Conservation (phyloP, 257 asterid genomes). For the Capsicum pubescens region DNA sequence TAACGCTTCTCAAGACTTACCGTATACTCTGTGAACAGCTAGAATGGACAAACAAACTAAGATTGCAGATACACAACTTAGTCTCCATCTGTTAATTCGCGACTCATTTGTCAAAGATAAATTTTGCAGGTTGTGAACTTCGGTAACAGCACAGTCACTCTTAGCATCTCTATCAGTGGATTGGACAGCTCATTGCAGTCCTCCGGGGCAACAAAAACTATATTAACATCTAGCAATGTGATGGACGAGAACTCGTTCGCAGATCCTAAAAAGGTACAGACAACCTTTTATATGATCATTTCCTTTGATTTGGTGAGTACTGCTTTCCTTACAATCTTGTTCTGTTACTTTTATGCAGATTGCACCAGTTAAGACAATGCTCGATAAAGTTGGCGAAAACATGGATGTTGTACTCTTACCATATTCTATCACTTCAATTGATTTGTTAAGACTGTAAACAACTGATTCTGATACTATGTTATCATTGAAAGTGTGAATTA, state of each 20-base stretch:
- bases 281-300: not conserved
- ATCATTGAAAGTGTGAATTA: not conserved
- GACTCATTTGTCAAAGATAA: not conserved
- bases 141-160: conserved; percentile 53
- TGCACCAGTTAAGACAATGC: conserved; percentile 45
- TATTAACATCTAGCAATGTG: conserved; percentile 29
- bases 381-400: conserved; percentile 46
- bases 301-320: not conserved
- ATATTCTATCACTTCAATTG: conserved; percentile 62
- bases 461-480: conserved; percentile 27
- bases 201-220: conserved; percentile 55
- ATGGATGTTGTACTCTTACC: conserved; percentile 59
- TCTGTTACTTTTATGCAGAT: conserved; percentile 55
- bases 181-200: conserved; percentile 50
- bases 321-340: not conserved
- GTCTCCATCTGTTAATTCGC: not conserved
- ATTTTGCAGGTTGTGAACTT: conserved; percentile 66
- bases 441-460: conserved; percentile 42
- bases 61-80: not conserved
- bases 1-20: not conserved
- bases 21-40: not conserved
- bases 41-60: not conserved
- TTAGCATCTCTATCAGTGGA: conserved; percentile 54
- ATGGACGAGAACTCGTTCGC: conserved; percentile 68
- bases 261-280: conserved; percentile 60